A percentile compares a stretch with the other conserved stretches of the same genome.
These are phyloP conservation scores for Avicennia marina DNA, from an alignment of 257 asterid genomes.

Conservation along the genomic window DNA sequence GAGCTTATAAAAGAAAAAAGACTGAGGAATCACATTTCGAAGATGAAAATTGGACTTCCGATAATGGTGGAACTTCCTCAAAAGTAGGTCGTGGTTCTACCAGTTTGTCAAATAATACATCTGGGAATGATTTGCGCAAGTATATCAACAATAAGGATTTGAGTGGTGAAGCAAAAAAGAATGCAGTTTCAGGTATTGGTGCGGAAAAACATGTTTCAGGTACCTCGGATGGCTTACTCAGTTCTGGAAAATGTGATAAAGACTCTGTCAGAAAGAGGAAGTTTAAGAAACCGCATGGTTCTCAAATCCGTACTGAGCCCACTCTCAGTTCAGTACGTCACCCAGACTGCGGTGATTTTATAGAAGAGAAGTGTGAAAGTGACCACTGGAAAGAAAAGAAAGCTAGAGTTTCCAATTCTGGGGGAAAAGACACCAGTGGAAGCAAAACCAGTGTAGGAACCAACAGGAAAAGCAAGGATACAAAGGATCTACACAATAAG, in stretches of 20 bases:
- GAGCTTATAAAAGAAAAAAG: slow-evolving; percentile 66
- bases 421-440: slow-evolving; percentile 49
- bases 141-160: slow-evolving; percentile 38
- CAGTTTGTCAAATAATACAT: slow-evolving; percentile 41
- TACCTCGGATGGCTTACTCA: slow-evolving; percentile 40
- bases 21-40: slow-evolving; percentile 42
- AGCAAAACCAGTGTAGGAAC: slow-evolving; percentile 35
- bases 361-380: slow-evolving; percentile 43
- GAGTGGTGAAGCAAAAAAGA: slow-evolving; percentile 34
- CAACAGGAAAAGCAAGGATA: slow-evolving; percentile 36
- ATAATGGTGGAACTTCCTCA: slow-evolving; percentile 42
- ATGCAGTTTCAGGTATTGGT: slow-evolving; percentile 21
- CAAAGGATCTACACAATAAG: slow-evolving; percentile 32
- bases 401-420: slow-evolving; percentile 63
- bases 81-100: slow-evolving; percentile 53
- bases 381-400: slow-evolving; percentile 67
- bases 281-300: slow-evolving; percentile 31
- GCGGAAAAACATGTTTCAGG: slow-evolving; percentile 34
- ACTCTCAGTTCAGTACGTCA: slow-evolving; percentile 29
- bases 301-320: slow-evolving; percentile 28
- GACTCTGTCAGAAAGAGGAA: slow-evolving; percentile 58
- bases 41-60: slow-evolving; percentile 54
- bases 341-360: slow-evolving; percentile 34
- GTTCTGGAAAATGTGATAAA: slow-evolving; percentile 38
- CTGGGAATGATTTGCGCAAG: slow-evolving; percentile 38